Evolutionary conservation across 768 basidiomycete species (phyloP).

Genomic region (Naganishia randhawae): DNA sequence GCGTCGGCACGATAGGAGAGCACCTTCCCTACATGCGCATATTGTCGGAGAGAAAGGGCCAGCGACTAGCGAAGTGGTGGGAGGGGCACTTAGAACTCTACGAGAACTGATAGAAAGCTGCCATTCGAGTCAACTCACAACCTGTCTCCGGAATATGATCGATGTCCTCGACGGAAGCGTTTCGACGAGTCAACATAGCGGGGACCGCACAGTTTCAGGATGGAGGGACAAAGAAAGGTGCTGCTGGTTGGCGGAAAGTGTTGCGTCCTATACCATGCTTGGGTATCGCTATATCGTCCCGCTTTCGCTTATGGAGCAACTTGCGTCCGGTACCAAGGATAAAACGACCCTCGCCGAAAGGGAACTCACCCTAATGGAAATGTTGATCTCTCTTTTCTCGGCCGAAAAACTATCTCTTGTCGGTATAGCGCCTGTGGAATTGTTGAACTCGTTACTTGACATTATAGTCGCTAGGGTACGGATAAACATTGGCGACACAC

Average conservation of each 20-base stretch:
- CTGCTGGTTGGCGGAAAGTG: conserved; percentile 73
- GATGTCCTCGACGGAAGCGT: conserved; percentile 58
- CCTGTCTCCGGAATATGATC: conserved; percentile 68
- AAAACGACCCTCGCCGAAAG: conserved; percentile 26
- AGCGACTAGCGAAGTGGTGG: conserved; percentile 66
- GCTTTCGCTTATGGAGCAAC: conserved; percentile 72
- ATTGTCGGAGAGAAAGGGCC: conserved; percentile 85
- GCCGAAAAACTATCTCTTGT: conserved; percentile 70
- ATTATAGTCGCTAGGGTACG: conserved; percentile 68
- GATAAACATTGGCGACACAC: conserved; percentile 61
- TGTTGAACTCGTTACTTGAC: conserved; percentile 71
- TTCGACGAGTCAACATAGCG: neutral
- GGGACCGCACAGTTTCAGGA: conserved; percentile 30
- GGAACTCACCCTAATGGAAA: conserved; percentile 64
- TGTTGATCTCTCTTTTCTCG: conserved; percentile 79
- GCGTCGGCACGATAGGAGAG: conserved; percentile 73
- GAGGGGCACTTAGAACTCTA: conserved; percentile 67
- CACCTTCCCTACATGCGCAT: conserved; percentile 83
- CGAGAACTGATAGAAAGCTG: conserved; percentile 71
- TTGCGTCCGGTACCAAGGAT: conserved; percentile 56
- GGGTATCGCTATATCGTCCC: conserved; percentile 90
- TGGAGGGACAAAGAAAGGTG: conserved; percentile 72
- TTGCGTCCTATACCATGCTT: conserved; percentile 83
- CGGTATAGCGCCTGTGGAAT: conserved; percentile 85
- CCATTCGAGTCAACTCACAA: conserved; percentile 68